Percentiles rank a stretch among this genome's conserved stretches.
Conservation (phyloP, 2,329 filamentous ascomycete species). For the Ampelomyces quisqualis region DNA sequence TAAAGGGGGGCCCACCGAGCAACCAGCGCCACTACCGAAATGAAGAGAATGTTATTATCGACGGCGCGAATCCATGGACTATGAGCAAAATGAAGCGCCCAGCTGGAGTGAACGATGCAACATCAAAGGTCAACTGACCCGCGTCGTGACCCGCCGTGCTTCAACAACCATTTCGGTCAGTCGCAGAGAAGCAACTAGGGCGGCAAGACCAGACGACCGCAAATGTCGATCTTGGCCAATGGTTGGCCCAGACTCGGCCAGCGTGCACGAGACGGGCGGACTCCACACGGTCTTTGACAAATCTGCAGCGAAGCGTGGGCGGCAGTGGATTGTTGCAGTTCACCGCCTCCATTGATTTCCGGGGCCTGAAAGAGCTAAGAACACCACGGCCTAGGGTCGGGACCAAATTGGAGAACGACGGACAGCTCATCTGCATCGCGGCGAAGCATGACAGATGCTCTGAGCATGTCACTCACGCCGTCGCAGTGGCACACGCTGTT, state of each 20-base stretch:
- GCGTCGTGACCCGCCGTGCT: conserved; percentile 24
- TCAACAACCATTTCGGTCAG: conserved; percentile 22
- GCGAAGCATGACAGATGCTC: conserved; percentile 21
- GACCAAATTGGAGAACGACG: conserved; percentile 28
- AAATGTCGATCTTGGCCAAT: conserved; percentile 22
- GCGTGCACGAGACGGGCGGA: conserved; percentile 18
- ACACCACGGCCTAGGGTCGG: conserved; percentile 19
- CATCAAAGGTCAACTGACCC: conserved; percentile 26
- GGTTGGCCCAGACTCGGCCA: conserved; percentile 25
- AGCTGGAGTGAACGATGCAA: conserved; percentile 15
- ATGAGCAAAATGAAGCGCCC: conserved; percentile 5
- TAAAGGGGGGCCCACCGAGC: conserved; percentile 29
- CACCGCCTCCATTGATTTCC: conserved; percentile 31
- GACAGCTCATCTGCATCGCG: conserved; percentile 12
- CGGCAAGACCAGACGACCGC: conserved; percentile 19
- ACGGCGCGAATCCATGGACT: conserved; percentile 6
- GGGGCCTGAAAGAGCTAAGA: conserved; percentile 17
- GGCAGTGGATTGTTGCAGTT: conserved; percentile 25
- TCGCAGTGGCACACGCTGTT: conserved; percentile 10
- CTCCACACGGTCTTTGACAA: conserved; percentile 22
- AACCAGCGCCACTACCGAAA: conserved; percentile 25
- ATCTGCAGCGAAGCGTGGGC: conserved; percentile 21
- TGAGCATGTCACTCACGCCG: conserved; percentile 27
- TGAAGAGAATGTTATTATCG: conserved; percentile 11
- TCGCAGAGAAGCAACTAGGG: conserved; percentile 19